These are phyloP conservation scores for Sordariomycetes sp. DNA, from an alignment of 2,329 filamentous ascomycete genomes.

Conservation along the genomic window DNA sequence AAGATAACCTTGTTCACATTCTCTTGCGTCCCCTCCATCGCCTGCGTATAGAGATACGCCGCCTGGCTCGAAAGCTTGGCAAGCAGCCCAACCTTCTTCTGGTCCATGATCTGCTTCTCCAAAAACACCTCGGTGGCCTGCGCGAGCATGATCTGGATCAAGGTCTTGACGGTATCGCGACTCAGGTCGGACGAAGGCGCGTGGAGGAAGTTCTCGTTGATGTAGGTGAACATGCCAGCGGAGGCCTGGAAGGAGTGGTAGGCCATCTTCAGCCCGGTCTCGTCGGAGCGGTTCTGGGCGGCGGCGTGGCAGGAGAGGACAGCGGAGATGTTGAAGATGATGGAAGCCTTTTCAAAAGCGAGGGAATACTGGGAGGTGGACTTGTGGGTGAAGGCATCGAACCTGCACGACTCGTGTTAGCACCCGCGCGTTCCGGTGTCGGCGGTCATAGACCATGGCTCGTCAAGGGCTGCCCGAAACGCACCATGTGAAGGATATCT, in stretches of 20 bases:
- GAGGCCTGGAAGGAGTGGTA: slow-evolving; percentile 98
- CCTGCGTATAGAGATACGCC: slow-evolving; percentile 75
- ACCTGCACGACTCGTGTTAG: slow-evolving; percentile 41
- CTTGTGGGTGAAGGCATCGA: slow-evolving; percentile 98
- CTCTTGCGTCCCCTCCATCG: slow-evolving; percentile 80
- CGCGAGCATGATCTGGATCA: slow-evolving; percentile 86
- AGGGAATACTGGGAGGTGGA: slow-evolving; percentile 93
- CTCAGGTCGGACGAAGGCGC: slow-evolving; percentile 94
- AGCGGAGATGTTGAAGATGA: slow-evolving; percentile 98
- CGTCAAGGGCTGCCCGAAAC: slow-evolving; percentile 2
- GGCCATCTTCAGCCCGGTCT: slow-evolving; percentile 84
- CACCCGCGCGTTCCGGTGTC: neutral
- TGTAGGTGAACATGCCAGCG: slow-evolving; percentile 99
- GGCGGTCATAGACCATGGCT: neutral
- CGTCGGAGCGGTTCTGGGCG: slow-evolving; percentile 81
- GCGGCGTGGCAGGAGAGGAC: slow-evolving; percentile 93
- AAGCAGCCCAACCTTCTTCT: slow-evolving; percentile 82
- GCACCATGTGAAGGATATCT: slow-evolving; percentile 96
- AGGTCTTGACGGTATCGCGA: slow-evolving; percentile 84
- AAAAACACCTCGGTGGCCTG: slow-evolving; percentile 96
- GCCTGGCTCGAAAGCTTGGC: slow-evolving; percentile 91
- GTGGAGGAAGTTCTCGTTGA: slow-evolving; percentile 98
- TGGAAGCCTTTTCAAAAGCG: slow-evolving; percentile 95
- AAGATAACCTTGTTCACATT: slow-evolving; percentile 86
- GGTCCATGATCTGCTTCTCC: slow-evolving; percentile 86